Conservation (phyloP, 768 basidiomycete genomes). For the Trametes coccinea region DNA sequence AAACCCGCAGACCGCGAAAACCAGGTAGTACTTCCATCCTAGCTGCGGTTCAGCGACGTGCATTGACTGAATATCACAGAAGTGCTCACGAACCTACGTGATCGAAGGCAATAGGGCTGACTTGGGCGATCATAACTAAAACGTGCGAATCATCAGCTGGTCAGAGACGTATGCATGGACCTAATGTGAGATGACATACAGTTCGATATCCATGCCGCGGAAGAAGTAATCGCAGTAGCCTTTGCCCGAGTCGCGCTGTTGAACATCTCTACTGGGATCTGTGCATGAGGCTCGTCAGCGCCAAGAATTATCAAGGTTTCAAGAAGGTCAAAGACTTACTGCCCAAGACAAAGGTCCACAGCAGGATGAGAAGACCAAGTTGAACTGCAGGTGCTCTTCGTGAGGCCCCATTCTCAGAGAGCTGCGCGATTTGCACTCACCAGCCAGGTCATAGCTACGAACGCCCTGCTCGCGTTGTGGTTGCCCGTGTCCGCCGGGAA, state of each 20-base stretch:
- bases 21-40: constrained; percentile 29
- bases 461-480: constrained; percentile 26
- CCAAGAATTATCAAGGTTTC: too few relatives aligned
- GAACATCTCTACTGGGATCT: constrained; percentile 32
- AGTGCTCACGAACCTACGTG: constrained; percentile 15
- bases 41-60: neutral
- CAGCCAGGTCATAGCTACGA: constrained; percentile 31
- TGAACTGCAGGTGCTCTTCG: constrained; percentile 18
- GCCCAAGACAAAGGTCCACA: constrained; percentile 29
- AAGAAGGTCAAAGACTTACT: constrained; percentile 4
- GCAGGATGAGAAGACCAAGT: constrained; percentile 27
- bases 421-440: constrained; percentile 4
- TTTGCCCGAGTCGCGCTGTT: constrained; percentile 29
- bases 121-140: constrained; percentile 31
- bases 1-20: constrained; percentile 30
- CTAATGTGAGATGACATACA: constrained; percentile 16
- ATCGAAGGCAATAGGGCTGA: constrained; percentile 26
- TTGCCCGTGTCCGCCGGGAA: constrained; percentile 27
- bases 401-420: neutral
- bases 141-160: neutral
- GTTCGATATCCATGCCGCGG: constrained; percentile 31
- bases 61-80: too few relatives aligned
- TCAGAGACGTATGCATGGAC: too few relatives aligned
- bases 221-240: constrained; percentile 28
- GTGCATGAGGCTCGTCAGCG: too few relatives aligned